These are phyloP conservation scores for Ceratobasidium sp. DNA, from an alignment of 1,284 basidiomycete genomes.

Conservation along the genomic window DNA sequence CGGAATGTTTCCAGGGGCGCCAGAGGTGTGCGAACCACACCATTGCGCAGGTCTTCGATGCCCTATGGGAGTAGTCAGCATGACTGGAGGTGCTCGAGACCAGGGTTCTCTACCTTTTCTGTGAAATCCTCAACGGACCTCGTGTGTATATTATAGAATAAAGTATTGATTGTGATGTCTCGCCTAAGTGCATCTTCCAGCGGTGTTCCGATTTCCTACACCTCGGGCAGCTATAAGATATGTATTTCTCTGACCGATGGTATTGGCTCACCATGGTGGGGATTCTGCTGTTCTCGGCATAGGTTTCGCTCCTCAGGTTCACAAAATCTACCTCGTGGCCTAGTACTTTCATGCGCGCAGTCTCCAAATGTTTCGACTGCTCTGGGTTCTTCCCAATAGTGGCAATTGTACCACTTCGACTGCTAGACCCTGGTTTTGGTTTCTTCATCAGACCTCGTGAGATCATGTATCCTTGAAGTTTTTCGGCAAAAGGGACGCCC, in stretches of 20 bases:
- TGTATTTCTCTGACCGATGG: neutral
- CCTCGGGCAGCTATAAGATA: neutral
- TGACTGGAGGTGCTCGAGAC: neutral
- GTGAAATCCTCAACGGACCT: slow-evolving; percentile 90
- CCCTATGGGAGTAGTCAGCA: slow-evolving; percentile 60
- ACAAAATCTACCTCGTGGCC: slow-evolving; percentile 93
- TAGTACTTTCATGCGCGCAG: slow-evolving; percentile 85
- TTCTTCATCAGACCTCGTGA: slow-evolving; percentile 49
- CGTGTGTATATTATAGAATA: slow-evolving; percentile 96
- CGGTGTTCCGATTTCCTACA: slow-evolving; percentile 89
- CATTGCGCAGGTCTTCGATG: slow-evolving; percentile 77
- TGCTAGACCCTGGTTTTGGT: neutral
- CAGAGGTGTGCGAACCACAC: slow-evolving; percentile 88
- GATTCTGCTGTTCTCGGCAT: slow-evolving; percentile 86
- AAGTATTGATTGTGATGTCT: slow-evolving; percentile 94
- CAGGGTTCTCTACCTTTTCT: slow-evolving; percentile 62
- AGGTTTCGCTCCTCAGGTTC: slow-evolving; percentile 92
- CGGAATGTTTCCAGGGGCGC: slow-evolving; percentile 86
- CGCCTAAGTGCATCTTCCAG: slow-evolving; percentile 88
- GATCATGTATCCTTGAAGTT: slow-evolving; percentile 73
- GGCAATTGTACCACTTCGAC: slow-evolving; percentile 50
- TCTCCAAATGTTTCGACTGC: slow-evolving; percentile 98
- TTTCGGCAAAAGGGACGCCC: slow-evolving; percentile 86
- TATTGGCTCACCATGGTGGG: slow-evolving; percentile 75
- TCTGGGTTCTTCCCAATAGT: slow-evolving; percentile 95